These are phyloP conservation scores for Cercophora samala DNA, from an alignment of 495 filamentous ascomycete genomes.

Conservation along the genomic window DNA sequence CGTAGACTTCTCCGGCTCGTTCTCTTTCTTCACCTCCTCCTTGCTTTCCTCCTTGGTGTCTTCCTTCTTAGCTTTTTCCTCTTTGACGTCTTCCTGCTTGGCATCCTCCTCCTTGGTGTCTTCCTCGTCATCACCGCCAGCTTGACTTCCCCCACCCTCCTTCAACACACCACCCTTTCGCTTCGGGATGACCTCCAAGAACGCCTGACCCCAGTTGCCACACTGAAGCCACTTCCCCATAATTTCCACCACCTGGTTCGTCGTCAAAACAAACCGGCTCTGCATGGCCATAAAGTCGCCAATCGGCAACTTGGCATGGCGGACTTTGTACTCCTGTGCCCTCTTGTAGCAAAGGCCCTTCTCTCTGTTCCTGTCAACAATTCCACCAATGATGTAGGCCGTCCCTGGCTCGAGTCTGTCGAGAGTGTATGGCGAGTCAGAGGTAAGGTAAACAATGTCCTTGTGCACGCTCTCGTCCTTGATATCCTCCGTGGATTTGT, in stretches of 20 bases:
- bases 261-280: slow-evolving; percentile 76
- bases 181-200: slow-evolving; percentile 79
- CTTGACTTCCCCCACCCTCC: slow-evolving; percentile 27
- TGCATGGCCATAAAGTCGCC: slow-evolving; percentile 88
- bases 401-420: slow-evolving; percentile 75
- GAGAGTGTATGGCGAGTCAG: slow-evolving; percentile 79
- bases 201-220: slow-evolving; percentile 86
- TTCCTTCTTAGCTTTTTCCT: not conserved
- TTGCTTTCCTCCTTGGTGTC: not conserved
- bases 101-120: slow-evolving; percentile 15
- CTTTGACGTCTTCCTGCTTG: not conserved
- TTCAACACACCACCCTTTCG: slow-evolving; percentile 70
- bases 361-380: slow-evolving; percentile 93
- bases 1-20: not conserved
- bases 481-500: slow-evolving; percentile 25
- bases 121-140: slow-evolving; percentile 26
- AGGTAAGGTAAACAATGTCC: slow-evolving; percentile 76
- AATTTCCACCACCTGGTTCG: slow-evolving; percentile 95
- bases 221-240: slow-evolving; percentile 88
- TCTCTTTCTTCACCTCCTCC: not conserved
- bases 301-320: slow-evolving; percentile 88
- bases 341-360: slow-evolving; percentile 90
- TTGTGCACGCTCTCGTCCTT: slow-evolving; percentile 39
- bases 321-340: slow-evolving; percentile 68
- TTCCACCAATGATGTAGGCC: slow-evolving; percentile 87